Evolutionary conservation across 345 rosid genomes (phyloP).

Genomic region (Salix caprea): DNA sequence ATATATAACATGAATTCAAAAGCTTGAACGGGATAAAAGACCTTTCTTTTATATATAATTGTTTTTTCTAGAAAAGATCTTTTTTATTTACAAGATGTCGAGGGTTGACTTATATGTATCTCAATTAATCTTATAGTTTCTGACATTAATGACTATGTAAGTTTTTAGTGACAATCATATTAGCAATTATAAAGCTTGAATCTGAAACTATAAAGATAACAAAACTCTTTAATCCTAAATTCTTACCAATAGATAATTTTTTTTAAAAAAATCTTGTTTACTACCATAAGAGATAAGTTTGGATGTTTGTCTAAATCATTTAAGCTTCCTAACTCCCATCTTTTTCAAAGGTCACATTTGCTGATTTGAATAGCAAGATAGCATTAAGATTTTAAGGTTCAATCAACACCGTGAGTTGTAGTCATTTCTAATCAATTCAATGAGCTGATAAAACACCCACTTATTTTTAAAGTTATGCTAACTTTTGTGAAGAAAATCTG

Average conservation of each 20-base stretch:
- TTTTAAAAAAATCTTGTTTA: not conserved
- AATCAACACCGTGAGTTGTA: not conserved
- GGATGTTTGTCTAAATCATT: slow-evolving; percentile 15
- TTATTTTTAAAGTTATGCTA: not conserved
- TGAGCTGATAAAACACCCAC: not conserved
- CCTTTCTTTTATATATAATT: slow-evolving; percentile 4
- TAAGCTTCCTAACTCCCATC: slow-evolving; percentile 21
- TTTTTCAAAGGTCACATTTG: slow-evolving; percentile 23
- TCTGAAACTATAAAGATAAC: too few relatives aligned
- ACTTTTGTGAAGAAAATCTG: not conserved
- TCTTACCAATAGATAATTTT: too few relatives aligned
- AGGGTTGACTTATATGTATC: too few relatives aligned
- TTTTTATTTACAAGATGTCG: too few relatives aligned
- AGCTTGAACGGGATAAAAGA: slow-evolving; percentile 17
- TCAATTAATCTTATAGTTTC: fast-evolving
- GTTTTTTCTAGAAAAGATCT: not conserved
- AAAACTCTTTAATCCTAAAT: too few relatives aligned
- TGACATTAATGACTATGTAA: too few relatives aligned
- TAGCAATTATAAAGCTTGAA: fast-evolving
- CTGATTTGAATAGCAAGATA: slow-evolving; percentile 2
- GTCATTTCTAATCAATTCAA: not conserved
- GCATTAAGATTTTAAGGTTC: not conserved
- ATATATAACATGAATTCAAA: slow-evolving; percentile 26
- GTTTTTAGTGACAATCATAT: fast-evolving
- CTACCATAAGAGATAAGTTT: slow-evolving; percentile 32